Conservation (phyloP, 352 stramenopile species). For the Aphanomyces astaci region DNA sequence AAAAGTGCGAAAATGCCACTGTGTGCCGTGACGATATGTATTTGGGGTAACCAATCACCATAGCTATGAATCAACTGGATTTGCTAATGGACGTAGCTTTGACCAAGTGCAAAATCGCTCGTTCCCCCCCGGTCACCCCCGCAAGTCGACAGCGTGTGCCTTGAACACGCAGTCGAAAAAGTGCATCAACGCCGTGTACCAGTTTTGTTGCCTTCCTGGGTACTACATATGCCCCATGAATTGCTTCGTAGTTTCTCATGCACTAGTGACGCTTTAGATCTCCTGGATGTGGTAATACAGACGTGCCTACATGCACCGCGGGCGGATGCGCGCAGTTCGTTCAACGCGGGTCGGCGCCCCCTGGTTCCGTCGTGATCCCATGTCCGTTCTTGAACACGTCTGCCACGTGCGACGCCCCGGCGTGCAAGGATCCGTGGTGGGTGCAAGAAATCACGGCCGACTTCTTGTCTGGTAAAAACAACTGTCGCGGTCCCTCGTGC, state of each 20-base stretch:
- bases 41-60: too few species aligned
- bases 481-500: neutral
- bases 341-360: neutral
- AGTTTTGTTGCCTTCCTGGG: slow-evolving; percentile 2
- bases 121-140: neutral
- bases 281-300: neutral
- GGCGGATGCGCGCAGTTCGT: neutral
- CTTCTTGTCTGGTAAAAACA: slow-evolving; percentile 5
- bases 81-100: too few species aligned
- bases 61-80: too few species aligned
- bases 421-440: neutral
- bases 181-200: slow-evolving; percentile 4
- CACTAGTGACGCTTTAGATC: neutral
- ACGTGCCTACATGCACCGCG: neutral
- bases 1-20: slow-evolving; percentile 1
- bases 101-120: neutral
- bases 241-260: neutral
- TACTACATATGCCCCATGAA: neutral
- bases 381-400: neutral
- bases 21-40: slow-evolving; percentile 2
- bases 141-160: neutral
- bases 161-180: slow-evolving; percentile 7
- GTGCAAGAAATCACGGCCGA: neutral
- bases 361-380: neutral
- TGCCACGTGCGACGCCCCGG: neutral